These are phyloP conservation scores for Xylariaceae sp. DNA, from an alignment of 2,329 filamentous ascomycete genomes.

Conservation along the genomic window DNA sequence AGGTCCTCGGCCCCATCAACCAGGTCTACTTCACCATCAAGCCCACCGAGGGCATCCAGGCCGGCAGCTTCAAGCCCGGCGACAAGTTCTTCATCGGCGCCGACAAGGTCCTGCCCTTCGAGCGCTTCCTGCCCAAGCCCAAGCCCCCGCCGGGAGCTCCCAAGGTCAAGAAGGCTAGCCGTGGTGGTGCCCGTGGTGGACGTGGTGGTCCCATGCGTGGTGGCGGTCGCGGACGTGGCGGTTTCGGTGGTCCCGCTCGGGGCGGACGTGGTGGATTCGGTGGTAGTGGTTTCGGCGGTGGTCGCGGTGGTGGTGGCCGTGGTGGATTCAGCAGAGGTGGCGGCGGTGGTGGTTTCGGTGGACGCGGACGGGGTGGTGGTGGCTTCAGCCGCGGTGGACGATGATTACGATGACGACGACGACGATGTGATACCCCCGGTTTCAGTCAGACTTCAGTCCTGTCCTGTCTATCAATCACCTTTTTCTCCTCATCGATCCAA, in stretches of 20 bases:
- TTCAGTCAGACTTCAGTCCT: background rate
- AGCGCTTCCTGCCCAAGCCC: constrained; percentile 94
- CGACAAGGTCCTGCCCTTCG: constrained; percentile 90
- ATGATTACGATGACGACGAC: background rate
- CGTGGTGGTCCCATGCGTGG: constrained; percentile 39
- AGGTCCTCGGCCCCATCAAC: constrained; percentile 95
- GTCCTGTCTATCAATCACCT: background rate
- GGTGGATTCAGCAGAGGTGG: constrained; percentile 2
- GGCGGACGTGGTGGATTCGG: constrained; percentile 20
- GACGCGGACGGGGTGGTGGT: constrained; percentile 22
- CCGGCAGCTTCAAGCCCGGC: constrained; percentile 87
- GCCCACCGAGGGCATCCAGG: constrained; percentile 92
- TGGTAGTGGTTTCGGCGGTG: constrained; percentile 30
- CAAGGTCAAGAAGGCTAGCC: constrained; percentile 62
- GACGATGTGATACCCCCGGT: constrained; percentile 14
- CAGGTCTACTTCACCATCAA: constrained; percentile 99
- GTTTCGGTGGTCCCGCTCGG: constrained; percentile 32
- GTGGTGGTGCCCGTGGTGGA: constrained; percentile 52
- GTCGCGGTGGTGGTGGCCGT: constrained; percentile 23
- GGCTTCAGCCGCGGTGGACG: constrained; percentile 18
- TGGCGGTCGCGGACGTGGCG: constrained; percentile 50
- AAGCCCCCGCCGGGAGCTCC: constrained; percentile 65
- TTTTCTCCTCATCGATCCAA: background rate
- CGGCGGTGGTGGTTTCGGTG: constrained; percentile 22
- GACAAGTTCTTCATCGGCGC: constrained; percentile 96